These are phyloP conservation scores for Blastocystis hominis DNA, from an alignment of 352 stramenopile genomes.

Conservation along the genomic window DNA sequence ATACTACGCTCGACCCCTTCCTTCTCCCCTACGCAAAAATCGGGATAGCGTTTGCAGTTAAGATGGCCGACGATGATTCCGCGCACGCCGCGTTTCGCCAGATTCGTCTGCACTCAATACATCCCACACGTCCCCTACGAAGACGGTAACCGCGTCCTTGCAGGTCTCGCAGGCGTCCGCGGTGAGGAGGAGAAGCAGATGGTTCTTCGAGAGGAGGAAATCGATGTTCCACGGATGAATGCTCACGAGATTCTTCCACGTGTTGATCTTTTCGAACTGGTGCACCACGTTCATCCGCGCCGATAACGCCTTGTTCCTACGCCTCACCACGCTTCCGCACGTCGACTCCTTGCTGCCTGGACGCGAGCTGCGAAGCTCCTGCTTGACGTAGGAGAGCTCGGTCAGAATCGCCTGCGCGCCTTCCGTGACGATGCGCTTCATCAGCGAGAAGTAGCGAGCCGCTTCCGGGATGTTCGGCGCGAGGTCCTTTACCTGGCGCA, in stretches of 20 bases:
- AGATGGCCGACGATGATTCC: neutral
- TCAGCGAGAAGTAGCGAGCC: slow-evolving; percentile 28
- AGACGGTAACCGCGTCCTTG: neutral
- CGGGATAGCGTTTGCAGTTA: neutral
- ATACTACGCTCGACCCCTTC: neutral
- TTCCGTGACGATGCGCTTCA: slow-evolving; percentile 26
- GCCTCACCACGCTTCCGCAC: neutral
- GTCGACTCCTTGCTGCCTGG: neutral
- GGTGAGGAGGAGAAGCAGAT: slow-evolving; percentile 2
- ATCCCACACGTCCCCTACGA: neutral
- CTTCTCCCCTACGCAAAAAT: slow-evolving; percentile 2
- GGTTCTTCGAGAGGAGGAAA: slow-evolving; percentile 16
- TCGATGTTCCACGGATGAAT: slow-evolving; percentile 19
- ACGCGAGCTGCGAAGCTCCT: neutral
- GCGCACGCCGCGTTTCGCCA: slow-evolving; percentile 9
- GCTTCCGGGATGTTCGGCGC: neutral
- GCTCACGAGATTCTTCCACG: slow-evolving; percentile 21
- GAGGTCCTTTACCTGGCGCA: neutral
- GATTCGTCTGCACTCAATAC: neutral
- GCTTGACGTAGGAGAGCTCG: neutral
- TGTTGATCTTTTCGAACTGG: slow-evolving; percentile 24
- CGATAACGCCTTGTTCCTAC: slow-evolving; percentile 38
- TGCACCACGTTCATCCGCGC: slow-evolving; percentile 36
- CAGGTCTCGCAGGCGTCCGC: neutral
- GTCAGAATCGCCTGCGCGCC: neutral